Evolutionary conservation across 148 eudicot genomes (phyloP).

Genomic region (Euryodendron excelsum): DNA sequence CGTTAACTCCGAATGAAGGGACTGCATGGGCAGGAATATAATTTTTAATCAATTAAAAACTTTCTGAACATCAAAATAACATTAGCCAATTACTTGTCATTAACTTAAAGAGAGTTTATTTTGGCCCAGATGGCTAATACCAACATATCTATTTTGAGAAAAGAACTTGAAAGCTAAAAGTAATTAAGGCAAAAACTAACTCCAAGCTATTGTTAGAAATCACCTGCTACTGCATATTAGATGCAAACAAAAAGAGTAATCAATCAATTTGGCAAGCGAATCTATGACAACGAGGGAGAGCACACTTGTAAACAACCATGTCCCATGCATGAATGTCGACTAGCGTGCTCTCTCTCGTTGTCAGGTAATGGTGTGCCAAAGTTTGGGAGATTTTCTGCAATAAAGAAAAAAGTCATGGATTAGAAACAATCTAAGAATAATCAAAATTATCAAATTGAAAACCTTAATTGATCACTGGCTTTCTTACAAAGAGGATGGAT

Average conservation of each 20-base stretch:
- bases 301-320: constrained; percentile 8
- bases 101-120: too few relatives aligned
- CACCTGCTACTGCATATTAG: not conserved
- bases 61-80: too few relatives aligned
- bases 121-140: too few relatives aligned
- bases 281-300: not conserved
- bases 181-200: not conserved
- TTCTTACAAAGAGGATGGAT: too few relatives aligned
- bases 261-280: not conserved
- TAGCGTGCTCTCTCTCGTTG: constrained; percentile 12
- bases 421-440: not conserved
- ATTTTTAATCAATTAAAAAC: too few relatives aligned
- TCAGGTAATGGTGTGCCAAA: not conserved
- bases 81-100: too few relatives aligned
- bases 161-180: not conserved
- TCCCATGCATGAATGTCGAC: not conserved
- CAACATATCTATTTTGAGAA: not conserved
- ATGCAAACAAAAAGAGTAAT: not conserved
- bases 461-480: too few relatives aligned
- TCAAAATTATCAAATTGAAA: not conserved
- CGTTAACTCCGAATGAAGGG: too few relatives aligned
- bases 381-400: not conserved
- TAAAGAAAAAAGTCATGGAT: not conserved
- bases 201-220: not conserved
- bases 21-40: too few relatives aligned